Base-by-base conservation (phyloP, 2,329 filamentous ascomycete species). In the Trichoderma asperellum region DNA sequence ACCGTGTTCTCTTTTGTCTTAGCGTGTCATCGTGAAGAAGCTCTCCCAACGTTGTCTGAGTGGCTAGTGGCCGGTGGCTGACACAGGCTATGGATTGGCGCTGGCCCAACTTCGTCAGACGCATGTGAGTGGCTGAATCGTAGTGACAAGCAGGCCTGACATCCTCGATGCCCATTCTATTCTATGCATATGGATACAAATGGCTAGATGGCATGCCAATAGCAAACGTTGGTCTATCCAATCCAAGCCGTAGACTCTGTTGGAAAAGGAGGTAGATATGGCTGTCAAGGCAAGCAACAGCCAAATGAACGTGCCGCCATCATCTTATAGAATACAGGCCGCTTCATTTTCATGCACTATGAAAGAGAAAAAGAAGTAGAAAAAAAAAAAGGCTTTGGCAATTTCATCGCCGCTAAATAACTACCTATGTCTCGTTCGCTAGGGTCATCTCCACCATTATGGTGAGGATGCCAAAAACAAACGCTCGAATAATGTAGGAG, bases 401-500 rank as follows among this genome's bases (percentile, higher is more conserved):
- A 14, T 52, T 57, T 14, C 40, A 21, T 43, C 21, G 64, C 40
- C 27, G 21, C 29, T 27, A 2, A 49, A 47, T 37, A 16, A 52
- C 53, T 47, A 56, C 35, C 40, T 63, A 40, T 67, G n/a, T n/a
- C n/a, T 47, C 8, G 40, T 67, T 56, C 29, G 29, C 14, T 6
- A 37, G 12, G 24, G 58, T 10, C 16, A 24, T 49, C 40, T 34
- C 40, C 16, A 27, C 47, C 40, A 35, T 14, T n/a, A 32, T 14
- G 35, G 32, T 35, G 55, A 58, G 29, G 29, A 21, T 49, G 21
- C 29, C 55, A 52, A 52, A 59, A 67, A 32, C 53, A 58, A 58
- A 59, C 64, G 64, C 55, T 58, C 35, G 16, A 47, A 37, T 52
- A 74, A 47, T 61, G 6, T 76, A 53, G 60, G 37, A 47, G 59